phyloP scores from a whole-genome alignment of 192 early-diverging fungal genomes.

The Chytriomyces sp. region DNA sequence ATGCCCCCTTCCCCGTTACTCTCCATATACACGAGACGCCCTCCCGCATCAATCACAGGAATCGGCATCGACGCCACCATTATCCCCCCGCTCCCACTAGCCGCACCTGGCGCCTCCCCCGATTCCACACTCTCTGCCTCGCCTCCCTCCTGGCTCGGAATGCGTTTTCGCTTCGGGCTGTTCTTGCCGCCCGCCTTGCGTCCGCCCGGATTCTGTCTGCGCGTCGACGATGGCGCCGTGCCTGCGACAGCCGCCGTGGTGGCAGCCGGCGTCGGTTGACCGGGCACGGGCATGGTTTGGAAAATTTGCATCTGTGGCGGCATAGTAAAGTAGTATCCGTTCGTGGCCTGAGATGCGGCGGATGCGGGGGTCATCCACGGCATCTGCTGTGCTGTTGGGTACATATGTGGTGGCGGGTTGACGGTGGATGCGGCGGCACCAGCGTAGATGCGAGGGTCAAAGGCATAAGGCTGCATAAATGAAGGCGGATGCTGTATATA shows the following conservation, averaged over 20 bases:
- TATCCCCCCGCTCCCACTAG: background rate
- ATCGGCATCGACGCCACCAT: background rate
- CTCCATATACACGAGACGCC: background rate
- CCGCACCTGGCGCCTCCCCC: background rate
- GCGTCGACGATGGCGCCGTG: background rate
- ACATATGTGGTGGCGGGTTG: too few relatives aligned
- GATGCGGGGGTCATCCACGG: too few relatives aligned
- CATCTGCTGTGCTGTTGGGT: too few relatives aligned
- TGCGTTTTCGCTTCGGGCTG: background rate
- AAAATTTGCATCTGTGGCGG: too few relatives aligned
- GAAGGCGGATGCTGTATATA: too few relatives aligned
- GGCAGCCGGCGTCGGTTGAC: too few relatives aligned
- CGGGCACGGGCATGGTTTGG: too few relatives aligned
- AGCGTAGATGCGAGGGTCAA: background rate
- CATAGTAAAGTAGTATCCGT: too few relatives aligned
- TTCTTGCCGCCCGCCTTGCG: background rate
- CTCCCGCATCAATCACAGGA: background rate
- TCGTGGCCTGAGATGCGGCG: too few relatives aligned
- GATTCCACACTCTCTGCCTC: background rate
- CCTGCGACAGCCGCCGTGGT: too few relatives aligned
- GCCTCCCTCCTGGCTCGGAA: background rate
- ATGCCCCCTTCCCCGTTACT: background rate
- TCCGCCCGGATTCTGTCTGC: background rate
- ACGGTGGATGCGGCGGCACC: background rate
- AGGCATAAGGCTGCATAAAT: background rate